These are phyloP conservation scores for Corylus americana DNA, from an alignment of 306 rosid species.

Conservation along the genomic window DNA sequence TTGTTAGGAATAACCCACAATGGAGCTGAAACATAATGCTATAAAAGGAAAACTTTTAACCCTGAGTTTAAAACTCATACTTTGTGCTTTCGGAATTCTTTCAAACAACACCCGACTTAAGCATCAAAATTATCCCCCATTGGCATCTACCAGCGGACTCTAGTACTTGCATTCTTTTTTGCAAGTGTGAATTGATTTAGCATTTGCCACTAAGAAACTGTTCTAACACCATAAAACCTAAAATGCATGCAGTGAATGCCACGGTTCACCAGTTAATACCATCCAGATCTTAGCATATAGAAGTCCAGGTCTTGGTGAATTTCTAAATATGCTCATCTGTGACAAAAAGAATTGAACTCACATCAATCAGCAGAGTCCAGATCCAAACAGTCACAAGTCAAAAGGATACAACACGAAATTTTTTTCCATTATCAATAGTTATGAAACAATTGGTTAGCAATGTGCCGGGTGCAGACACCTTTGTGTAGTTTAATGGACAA, in stretches of 20 bases:
- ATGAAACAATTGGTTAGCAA: constrained; percentile 40
- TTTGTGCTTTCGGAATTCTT: no score
- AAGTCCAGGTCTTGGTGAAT: background rate
- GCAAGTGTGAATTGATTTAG: no score
- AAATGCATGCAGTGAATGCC: background rate
- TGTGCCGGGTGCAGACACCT: constrained; percentile 31
- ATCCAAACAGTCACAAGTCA: constrained; percentile 12
- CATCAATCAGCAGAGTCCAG: constrained; percentile 6
- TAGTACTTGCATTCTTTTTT: no score
- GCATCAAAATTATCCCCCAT: no score
- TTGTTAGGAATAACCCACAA: no score
- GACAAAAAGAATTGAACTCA: constrained; percentile 16
- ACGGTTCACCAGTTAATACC: background rate
- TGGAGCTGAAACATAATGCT: no score
- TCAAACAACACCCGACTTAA: no score
- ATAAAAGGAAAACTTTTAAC: no score
- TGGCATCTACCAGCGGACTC: no score
- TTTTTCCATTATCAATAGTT: constrained; percentile 39
- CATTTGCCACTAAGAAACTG: no score
- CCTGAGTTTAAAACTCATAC: no score
- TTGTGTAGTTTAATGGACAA: constrained; percentile 31
- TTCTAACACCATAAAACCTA: background rate
- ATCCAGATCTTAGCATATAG: background rate
- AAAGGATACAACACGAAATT: constrained; percentile 21
- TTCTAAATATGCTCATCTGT: constrained; percentile 27